Evolutionary conservation across 306 rosid species (phyloP).

Genomic region (Glycine tomentella): DNA sequence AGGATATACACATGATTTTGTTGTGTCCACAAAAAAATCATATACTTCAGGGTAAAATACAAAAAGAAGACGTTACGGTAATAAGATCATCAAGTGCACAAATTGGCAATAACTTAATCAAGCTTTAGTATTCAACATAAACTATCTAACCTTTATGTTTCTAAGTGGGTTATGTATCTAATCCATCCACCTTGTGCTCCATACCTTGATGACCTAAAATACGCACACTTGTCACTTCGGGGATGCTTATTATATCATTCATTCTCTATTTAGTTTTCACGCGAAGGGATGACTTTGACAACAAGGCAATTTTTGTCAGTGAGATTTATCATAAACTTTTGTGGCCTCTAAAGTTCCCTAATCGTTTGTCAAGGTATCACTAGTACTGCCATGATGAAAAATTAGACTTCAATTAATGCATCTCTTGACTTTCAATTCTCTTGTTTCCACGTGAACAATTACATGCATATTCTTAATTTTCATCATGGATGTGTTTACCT

Average conservation of each 20-base stretch:
- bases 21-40: not conserved
- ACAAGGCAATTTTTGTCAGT: constrained; percentile 21
- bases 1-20: not conserved
- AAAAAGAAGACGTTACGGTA: not conserved
- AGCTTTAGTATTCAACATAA: not conserved
- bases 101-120: not conserved
- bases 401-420: not conserved
- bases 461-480: not conserved
- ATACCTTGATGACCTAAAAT: constrained; percentile 29
- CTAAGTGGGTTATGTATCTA: not conserved
- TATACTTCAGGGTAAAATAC: not conserved
- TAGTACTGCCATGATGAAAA: not conserved
- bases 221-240: not conserved
- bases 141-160: constrained; percentile 15
- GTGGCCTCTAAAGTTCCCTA: too few relatives aligned
- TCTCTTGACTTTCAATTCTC: not conserved
- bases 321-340: not conserved
- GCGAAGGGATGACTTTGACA: not conserved
- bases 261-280: not conserved
- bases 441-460: not conserved
- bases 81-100: not conserved
- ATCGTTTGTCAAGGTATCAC: too few relatives aligned
- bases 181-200: constrained; percentile 18
- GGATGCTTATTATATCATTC: not conserved
- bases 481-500: not conserved